Conservation (phyloP, 345 rosid species). For the Adansonia digitata region DNA sequence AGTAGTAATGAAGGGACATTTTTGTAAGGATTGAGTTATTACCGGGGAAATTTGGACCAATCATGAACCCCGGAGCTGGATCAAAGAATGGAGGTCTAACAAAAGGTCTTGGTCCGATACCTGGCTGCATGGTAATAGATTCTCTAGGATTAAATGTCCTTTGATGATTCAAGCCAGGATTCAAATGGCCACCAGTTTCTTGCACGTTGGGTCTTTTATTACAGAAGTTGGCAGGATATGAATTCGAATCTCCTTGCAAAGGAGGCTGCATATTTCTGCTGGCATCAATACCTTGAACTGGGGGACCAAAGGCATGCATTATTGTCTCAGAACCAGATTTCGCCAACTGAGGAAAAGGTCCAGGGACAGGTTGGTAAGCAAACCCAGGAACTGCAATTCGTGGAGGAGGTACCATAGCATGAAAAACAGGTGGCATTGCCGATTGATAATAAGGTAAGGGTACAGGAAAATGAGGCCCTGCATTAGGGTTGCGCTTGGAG, state of each 20-base stretch:
- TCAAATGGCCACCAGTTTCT: conserved; percentile 41
- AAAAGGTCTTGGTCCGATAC: conserved; percentile 62
- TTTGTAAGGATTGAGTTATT: conserved; percentile 24
- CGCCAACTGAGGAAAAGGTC: conserved; percentile 56
- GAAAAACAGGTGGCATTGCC: conserved; percentile 41
- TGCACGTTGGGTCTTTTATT: conserved; percentile 45
- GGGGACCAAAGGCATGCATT: conserved; percentile 48
- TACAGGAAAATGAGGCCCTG: conserved; percentile 49
- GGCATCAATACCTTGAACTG: conserved; percentile 33
- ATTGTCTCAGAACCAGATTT: conserved; percentile 56
- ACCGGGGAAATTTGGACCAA: conserved; percentile 77
- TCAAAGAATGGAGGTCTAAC: conserved; percentile 53
- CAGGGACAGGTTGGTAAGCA: conserved; percentile 53
- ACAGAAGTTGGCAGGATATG: conserved; percentile 29
- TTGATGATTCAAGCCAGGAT: conserved; percentile 61
- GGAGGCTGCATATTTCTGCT: conserved; percentile 40
- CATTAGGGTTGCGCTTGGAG: conserved; percentile 50
- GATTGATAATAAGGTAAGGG: conserved; percentile 53
- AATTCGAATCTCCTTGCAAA: conserved; percentile 57
- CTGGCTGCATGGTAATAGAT: conserved; percentile 50
- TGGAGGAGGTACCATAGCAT: conserved; percentile 57
- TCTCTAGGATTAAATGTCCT: conserved; percentile 48
- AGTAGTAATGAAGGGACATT: neutral
- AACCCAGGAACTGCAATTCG: conserved; percentile 58
- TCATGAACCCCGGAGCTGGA: conserved; percentile 66